Base-by-base conservation (phyloP, 441 rosid species). In the Bocquillonia castaneifolia region DNA sequence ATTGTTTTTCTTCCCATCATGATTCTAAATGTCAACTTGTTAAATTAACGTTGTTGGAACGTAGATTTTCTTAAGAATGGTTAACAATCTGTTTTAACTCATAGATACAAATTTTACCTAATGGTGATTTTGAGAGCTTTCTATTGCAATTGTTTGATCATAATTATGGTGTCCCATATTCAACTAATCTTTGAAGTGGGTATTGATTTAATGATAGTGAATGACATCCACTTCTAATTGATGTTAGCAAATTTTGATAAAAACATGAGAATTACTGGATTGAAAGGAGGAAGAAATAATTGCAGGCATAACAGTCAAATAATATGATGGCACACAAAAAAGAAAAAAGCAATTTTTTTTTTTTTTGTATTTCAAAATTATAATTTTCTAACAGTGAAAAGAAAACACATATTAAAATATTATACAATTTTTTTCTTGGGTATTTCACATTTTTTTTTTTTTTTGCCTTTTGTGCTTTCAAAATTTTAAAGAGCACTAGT, bases 161-260 rank as follows among this genome's bases (percentile, higher is more conserved):
- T 57, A 8, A 44, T 55, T n/a, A 40, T n/a, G n/a, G 40, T 28
- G 37, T 17, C 37, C 15, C n/a, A 6, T 29, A 29, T 54, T 66
- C 70, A 66, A 66, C 51, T 40, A 66, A 55, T 66, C 12, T 14
- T 25, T 28, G 25, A 31, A 50, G 31, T 34, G 36, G 37, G 39
- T 28, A 20, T 47, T 68, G 47, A 26, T 59, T 69, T 69, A 18
- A 9, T 48, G 44, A 26, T 8, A 20, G 45, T 48, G 23, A 68
- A n/a, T 45, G 55, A 48, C 23, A 34, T 34, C 28, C 53, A 26
- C 22, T 20, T 48, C 32, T 17, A 5, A 36, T 48, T 48, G 29
- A 29, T 51, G 28, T 40, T 14, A 40, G 23, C 36, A 61, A 61
- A 42, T 15, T 23, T 42, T 42, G 52, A 42, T 61, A 23, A 42